These are phyloP conservation scores for Cladorrhinum sp. DNA, from an alignment of 2,329 filamentous ascomycete species.

Conservation along the genomic window DNA sequence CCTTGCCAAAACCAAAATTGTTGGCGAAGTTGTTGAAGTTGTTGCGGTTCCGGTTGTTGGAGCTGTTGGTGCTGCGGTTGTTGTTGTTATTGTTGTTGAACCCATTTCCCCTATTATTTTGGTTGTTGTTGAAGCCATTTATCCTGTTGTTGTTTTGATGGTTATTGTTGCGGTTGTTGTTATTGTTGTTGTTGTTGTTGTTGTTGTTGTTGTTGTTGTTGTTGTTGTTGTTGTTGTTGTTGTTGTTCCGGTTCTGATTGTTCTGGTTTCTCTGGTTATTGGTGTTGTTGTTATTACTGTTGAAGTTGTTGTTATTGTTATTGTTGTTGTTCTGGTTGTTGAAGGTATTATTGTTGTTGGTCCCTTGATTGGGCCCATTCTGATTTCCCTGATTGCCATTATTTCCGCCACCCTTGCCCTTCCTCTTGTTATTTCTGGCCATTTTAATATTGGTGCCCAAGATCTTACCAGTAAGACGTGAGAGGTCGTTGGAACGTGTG, in stretches of 20 bases:
- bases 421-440: neutral
- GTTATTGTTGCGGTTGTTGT: conserved; percentile 1
- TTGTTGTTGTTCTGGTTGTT: conserved; percentile 12
- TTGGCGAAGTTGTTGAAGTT: neutral
- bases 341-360: conserved; percentile 21
- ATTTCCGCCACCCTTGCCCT: neutral
- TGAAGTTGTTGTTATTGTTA: too few relatives aligned
- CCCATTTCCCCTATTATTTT: neutral
- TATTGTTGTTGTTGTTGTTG: conserved; percentile 1
- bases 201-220: neutral
- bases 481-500: neutral
- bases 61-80: neutral
- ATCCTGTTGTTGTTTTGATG: neutral
- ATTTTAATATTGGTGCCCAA: neutral
- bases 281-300: conserved; percentile 21
- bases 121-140: neutral
- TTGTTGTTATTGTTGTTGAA: neutral
- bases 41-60: conserved; percentile 1
- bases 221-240: conserved; percentile 3
- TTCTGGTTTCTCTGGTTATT: conserved; percentile 11
- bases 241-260: conserved; percentile 5
- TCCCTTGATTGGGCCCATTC: conserved; percentile 27
- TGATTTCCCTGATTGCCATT: conserved; percentile 25
- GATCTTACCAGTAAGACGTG: neutral
- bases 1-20: neutral